Base-by-base conservation (phyloP, 768 basidiomycete species). In the Mycena rebaudengoi region DNA sequence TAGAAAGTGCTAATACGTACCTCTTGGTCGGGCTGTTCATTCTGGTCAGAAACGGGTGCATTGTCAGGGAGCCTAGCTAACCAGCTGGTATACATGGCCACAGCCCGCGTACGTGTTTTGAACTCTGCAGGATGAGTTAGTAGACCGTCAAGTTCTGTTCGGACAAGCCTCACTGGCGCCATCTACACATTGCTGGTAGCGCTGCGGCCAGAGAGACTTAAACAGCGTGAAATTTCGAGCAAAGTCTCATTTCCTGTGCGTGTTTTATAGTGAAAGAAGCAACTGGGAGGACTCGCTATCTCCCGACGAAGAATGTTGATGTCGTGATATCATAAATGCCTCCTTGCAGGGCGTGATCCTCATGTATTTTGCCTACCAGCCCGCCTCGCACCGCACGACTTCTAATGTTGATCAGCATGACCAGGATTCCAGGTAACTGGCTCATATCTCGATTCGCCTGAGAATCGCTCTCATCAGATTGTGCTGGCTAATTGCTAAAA, bases 61-160 rank as follows among this genome's bases (percentile, higher is more conserved):
- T 23, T 25, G 25, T 40, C 45, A 53, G 64, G 58, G 50, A 37
- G 65, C 51, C 51, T 55, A 44, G 70, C 84, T 53, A 63, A 91
- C 89, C 77, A 85, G 64, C 70, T 83, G 77, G 65, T 81, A 82
- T 65, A 76, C 75, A 69, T 92, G 91, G 16, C 74, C 77, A 65
- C 91, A 92, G 35, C 70, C 71, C 49, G 78, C 84, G 74, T 87
- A 93, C 35, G 79, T 82, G 68, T 89, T 83, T 70, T 85, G 85
- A 62, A 92, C 88, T 75, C 91, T 93, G 70, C 39, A 53, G 51
- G 50, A 67, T 70, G 54, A 64, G 67, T 65, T 53, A 57, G 71
- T 62, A 53, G 66, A 62, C 32, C 41, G 66, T 55, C 23, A 46
- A 25, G 33, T 44, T 54, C 33, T 60, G 37, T 56, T 50, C 28